A percentile compares a stretch with the other conserved stretches of the same genome.
Conservation (phyloP, 768 basidiomycete species). For the Leccinum incarnatum region DNA sequence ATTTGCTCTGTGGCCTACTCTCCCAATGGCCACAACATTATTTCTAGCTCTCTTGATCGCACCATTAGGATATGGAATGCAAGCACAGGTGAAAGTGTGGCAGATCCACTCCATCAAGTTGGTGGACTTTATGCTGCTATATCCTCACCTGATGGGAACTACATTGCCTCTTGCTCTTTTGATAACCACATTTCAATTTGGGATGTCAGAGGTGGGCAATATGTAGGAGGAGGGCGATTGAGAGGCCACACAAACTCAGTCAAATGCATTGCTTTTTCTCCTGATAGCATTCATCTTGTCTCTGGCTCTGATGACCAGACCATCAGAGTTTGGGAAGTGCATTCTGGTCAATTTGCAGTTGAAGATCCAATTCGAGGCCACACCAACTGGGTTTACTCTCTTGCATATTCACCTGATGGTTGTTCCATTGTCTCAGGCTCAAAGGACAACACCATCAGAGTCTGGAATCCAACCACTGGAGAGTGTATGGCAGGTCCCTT, state of each 20-base stretch:
- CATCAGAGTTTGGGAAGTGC: slow-evolving; percentile 12
- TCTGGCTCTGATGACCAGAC: slow-evolving; percentile 6
- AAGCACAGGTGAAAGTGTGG: slow-evolving; percentile 4
- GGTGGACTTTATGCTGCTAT: background rate
- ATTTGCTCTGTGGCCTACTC: slow-evolving; percentile 15
- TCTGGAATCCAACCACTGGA: slow-evolving; percentile 21
- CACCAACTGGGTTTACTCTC: slow-evolving; percentile 7
- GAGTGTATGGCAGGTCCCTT: slow-evolving; percentile 18
- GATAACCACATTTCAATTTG: slow-evolving; percentile 7
- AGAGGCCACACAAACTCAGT: background rate
- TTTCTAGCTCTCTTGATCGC: slow-evolving; percentile 9
- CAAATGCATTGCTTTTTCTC: slow-evolving; percentile 11
- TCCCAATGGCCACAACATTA: slow-evolving; percentile 12
- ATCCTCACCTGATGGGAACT: slow-evolving; percentile 21
- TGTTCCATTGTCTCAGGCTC: slow-evolving; percentile 20
- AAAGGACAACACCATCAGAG: slow-evolving; percentile 18
- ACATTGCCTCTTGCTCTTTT: slow-evolving; percentile 17
- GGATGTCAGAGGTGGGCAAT: slow-evolving; percentile 6
- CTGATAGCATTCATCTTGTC: slow-evolving; percentile 13
- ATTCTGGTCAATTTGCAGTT: slow-evolving; percentile 7
- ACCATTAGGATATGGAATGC: slow-evolving; percentile 12
- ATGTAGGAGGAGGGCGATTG: background rate
- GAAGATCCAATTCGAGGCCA: slow-evolving; percentile 5
- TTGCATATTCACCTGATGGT: slow-evolving; percentile 30
- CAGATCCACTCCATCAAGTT: background rate